Conservation (phyloP, 1,284 basidiomycete genomes). For the Apiotrichum porosum region DNA sequence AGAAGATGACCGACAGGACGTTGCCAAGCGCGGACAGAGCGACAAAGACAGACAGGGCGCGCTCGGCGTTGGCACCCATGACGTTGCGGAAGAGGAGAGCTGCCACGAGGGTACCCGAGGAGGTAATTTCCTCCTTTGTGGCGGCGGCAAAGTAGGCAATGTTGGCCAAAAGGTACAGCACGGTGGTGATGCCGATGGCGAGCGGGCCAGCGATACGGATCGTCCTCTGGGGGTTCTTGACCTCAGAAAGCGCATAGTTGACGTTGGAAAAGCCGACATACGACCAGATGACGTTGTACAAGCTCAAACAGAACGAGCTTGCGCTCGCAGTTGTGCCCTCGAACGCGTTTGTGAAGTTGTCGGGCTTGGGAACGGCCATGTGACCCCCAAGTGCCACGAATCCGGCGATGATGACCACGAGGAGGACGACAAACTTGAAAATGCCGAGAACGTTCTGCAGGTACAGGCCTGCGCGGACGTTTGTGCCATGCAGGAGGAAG, state of each 20-base stretch:
- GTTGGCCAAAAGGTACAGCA: slow-evolving; percentile 36
- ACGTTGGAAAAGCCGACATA: slow-evolving; percentile 51
- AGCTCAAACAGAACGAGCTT: slow-evolving; percentile 4
- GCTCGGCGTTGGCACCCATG: slow-evolving; percentile 4
- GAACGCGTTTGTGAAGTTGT: slow-evolving; percentile 55
- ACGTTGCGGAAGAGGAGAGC: slow-evolving; percentile 19
- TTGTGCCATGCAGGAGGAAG: slow-evolving; percentile 24
- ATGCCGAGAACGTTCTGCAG: slow-evolving; percentile 10
- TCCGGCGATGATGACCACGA: slow-evolving; percentile 50
- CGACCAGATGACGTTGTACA: slow-evolving; percentile 20
- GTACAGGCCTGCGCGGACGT: slow-evolving; percentile 5
- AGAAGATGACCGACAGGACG: slow-evolving; percentile 46
- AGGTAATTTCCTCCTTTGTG: slow-evolving; percentile 37
- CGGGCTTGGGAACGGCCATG: slow-evolving; percentile 52
- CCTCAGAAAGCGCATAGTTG: slow-evolving; percentile 45
- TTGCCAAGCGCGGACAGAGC: slow-evolving; percentile 45
- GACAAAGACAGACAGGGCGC: slow-evolving; percentile 33
- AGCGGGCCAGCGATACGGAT: slow-evolving; percentile 31
- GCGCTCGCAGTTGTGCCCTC: slow-evolving; percentile 44
- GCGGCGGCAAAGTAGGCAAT: slow-evolving; percentile 50
- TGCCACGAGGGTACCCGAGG: slow-evolving; percentile 39
- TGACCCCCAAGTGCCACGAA: slow-evolving; percentile 54
- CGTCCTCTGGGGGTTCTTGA: slow-evolving; percentile 38
- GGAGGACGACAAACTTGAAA: slow-evolving; percentile 7
- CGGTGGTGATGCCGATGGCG: slow-evolving; percentile 27